phyloP scores from a whole-genome alignment of 179 eudicot genomes.

The Vitellaria paradoxa region DNA sequence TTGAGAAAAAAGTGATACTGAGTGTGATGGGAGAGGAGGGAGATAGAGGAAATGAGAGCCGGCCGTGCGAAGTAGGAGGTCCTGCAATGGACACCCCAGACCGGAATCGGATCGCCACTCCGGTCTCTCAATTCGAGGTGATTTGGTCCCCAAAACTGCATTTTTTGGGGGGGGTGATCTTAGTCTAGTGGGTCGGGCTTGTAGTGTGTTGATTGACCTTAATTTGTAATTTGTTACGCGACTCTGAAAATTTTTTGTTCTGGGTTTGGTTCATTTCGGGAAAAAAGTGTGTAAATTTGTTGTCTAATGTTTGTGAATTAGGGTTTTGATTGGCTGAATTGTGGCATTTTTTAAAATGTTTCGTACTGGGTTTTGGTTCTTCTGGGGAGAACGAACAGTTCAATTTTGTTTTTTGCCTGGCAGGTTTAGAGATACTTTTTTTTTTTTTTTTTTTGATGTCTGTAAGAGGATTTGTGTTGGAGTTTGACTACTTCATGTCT shows the following conservation, averaged over 20 bases:
- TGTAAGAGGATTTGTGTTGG: no score
- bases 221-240: not conserved
- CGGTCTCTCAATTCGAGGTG: constrained; percentile 67
- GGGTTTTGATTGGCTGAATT: not conserved
- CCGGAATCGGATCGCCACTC: constrained; percentile 54
- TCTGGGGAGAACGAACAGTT: not conserved
- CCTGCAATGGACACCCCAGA: constrained; percentile 65
- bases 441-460: no score
- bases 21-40: constrained; percentile 18
- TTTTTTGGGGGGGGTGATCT: constrained; percentile 10
- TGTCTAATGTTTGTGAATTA: not conserved
- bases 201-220: constrained; percentile 1
- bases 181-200: constrained; percentile 5
- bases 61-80: not conserved
- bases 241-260: not conserved
- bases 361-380: not conserved
- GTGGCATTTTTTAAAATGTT: not conserved
- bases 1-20: not conserved
- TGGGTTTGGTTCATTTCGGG: constrained; percentile 12
- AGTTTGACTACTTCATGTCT: no score
- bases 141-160: not conserved
- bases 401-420: no score
- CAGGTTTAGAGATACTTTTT: no score
- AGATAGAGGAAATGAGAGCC: constrained; percentile 16
- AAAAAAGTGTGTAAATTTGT: not conserved